Percentiles rank a stretch among this genome's conserved stretches.
phyloP scores from a whole-genome alignment of 805 yeast species.

The Suhomyces emberorum region DNA sequence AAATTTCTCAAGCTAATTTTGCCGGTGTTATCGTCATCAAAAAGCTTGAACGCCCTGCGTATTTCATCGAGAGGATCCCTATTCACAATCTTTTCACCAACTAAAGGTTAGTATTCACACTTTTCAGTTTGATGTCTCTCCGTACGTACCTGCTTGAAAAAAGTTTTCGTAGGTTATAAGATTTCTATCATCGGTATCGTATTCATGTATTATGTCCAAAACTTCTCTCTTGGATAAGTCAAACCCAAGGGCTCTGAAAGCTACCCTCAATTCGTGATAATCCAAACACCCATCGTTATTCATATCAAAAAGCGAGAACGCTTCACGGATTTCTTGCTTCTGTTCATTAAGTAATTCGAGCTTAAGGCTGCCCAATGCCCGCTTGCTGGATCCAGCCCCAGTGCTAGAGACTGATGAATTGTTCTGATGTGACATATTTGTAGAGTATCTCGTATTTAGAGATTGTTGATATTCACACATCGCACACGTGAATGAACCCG shows the following conservation, averaged over 20 bases:
- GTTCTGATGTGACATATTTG: constrained; percentile 6
- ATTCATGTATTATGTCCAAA: constrained; percentile 71
- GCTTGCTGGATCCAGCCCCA: constrained; percentile 10
- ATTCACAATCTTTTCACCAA: constrained; percentile 76
- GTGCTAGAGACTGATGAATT: constrained; percentile 2
- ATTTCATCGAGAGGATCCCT: constrained; percentile 94
- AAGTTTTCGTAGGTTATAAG: constrained; percentile 80
- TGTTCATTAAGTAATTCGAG: constrained; percentile 79
- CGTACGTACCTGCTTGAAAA: constrained; percentile 59
- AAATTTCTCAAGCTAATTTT: constrained; percentile 76
- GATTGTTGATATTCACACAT: too few species aligned
- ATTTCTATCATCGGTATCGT: constrained; percentile 71
- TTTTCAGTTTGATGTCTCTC: not conserved
- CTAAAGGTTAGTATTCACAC: constrained; percentile 33
- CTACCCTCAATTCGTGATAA: constrained; percentile 91
- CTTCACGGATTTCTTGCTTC: constrained; percentile 87
- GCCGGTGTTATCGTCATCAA: constrained; percentile 87
- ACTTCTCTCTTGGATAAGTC: constrained; percentile 76
- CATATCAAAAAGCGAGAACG: constrained; percentile 88
- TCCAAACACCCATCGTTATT: constrained; percentile 87
- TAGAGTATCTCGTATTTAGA: too few species aligned
- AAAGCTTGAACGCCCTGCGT: constrained; percentile 79
- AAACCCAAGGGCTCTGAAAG: constrained; percentile 90
- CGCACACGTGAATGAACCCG: too few species aligned
- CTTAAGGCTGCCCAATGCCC: constrained; percentile 44